Evolutionary conservation across 2,329 filamentous ascomycete genomes (phyloP), one percentile per base, ranked within the genome.

Genomic region (Hymenoscyphus salicellus): DNA sequence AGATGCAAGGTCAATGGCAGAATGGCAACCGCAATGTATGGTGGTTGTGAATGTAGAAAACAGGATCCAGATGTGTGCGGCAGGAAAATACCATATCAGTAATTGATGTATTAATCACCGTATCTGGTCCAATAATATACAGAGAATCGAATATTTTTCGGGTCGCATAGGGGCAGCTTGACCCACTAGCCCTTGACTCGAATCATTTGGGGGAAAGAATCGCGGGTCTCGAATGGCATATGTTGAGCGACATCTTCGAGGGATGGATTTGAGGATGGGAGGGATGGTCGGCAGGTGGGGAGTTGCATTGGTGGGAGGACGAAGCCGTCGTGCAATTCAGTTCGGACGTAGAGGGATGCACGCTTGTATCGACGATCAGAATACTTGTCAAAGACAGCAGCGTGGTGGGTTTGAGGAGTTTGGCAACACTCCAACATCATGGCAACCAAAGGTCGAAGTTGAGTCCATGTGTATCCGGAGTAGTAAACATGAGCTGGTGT

Each of bases 371-470:
- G 87, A 75, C 89, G 90, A 76, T 96, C 91, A 43, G 86, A 84
- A 79, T 97, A 99, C 79, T 99, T 99, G 63, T 97, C 92, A 75
- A 86, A 97, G 52, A 99, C 89, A 7, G 93, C 92, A 32, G 82
- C 79, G 75, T 99, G 95, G 75, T 99, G 95, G 73, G 89, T 88
- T 68, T 84, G 83, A 6, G 93, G 90, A 63, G 88, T 84, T 66
- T 92, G 88, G 78, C 93, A 97, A 80, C 94, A 98, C 71, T 97
- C 92, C 59, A 96, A 80, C 69, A 99, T 88, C 76, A 91, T 88
- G 16, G 83, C 82, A 57, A 97, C 84, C 43, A 97, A 80, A 1
- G 89, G 88, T 73, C 88, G 88, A 63, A 99, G 82, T 77, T 99
- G 95, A 56, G 82, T 79, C 79, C 90, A 93, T 1, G 93, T 97